phyloP scores from a whole-genome alignment of 345 rosid species.

The Hibiscus syriacus region DNA sequence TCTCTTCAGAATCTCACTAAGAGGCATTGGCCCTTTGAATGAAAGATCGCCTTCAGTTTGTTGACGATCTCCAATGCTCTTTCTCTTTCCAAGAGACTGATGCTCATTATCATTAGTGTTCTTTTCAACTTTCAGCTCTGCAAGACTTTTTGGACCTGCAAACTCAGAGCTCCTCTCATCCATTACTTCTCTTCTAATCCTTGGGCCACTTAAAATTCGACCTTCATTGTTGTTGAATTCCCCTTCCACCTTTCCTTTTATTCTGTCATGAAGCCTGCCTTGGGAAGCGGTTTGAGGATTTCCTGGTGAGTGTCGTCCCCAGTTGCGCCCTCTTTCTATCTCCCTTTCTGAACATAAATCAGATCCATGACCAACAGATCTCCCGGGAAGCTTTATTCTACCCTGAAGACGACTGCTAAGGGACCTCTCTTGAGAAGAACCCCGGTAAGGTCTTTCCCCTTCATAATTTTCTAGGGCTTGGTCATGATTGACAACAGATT shows the following conservation, averaged over 20 bases:
- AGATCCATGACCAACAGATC: slow-evolving; percentile 27
- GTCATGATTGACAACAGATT: slow-evolving; percentile 59
- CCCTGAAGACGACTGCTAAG: slow-evolving; percentile 63
- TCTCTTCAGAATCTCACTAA: slow-evolving; percentile 79
- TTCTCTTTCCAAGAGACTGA: slow-evolving; percentile 41
- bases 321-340: slow-evolving; percentile 39
- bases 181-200: slow-evolving; percentile 41
- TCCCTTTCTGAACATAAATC: slow-evolving; percentile 42
- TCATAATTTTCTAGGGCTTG: slow-evolving; percentile 31
- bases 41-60: slow-evolving; percentile 40
- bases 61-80: slow-evolving; percentile 35
- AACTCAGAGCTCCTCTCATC: slow-evolving; percentile 32
- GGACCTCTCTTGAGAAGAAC: slow-evolving; percentile 47
- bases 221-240: slow-evolving; percentile 29
- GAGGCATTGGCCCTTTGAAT: slow-evolving; percentile 81
- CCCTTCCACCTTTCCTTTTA: slow-evolving; percentile 46
- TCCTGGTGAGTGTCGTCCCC: slow-evolving; percentile 40
- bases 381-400: slow-evolving; percentile 70
- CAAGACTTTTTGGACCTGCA: slow-evolving; percentile 54
- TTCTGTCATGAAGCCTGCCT: slow-evolving; percentile 61
- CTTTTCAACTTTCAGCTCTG: slow-evolving; percentile 45
- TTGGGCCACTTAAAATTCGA: slow-evolving; percentile 29
- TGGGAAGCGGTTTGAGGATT: slow-evolving; percentile 24
- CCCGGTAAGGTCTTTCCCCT: slow-evolving; percentile 33
- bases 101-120: slow-evolving; percentile 30